Evolutionary conservation across 495 filamentous ascomycete species (phyloP).

Genomic region (Usnea hakonensis): DNA sequence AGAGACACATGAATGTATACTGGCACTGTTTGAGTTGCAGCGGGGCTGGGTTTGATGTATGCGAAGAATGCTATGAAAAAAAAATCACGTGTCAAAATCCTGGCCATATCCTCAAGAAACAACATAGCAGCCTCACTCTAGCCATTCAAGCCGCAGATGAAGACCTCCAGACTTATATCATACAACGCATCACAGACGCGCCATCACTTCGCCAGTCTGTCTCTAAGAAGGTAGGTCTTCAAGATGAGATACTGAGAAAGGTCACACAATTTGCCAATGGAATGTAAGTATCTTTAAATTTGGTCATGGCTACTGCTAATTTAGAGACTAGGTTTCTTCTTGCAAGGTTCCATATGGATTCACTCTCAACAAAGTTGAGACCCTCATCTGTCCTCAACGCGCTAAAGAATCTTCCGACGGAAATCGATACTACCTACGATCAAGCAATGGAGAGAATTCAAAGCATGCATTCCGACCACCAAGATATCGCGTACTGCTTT

Average conservation of each 20-base stretch:
- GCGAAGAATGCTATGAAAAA: conserved; percentile 14
- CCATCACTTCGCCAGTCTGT: conserved; percentile 16
- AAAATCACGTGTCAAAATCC: conserved; percentile 1
- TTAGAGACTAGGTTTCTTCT: conserved; percentile 44
- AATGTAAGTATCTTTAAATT: conserved; percentile 21
- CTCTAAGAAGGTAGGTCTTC: conserved; percentile 13
- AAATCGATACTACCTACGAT: conserved; percentile 35
- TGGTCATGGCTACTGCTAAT: background rate
- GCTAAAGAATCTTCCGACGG: conserved; percentile 31
- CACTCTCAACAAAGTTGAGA: conserved; percentile 32
- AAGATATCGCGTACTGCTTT: conserved; percentile 31
- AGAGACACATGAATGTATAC: conserved; percentile 2
- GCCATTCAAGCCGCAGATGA: conserved; percentile 21
- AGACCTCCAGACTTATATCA: conserved; percentile 30
- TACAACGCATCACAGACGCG: conserved; percentile 16
- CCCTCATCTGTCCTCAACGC: conserved; percentile 29
- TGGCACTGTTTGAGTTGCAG: conserved; percentile 20
- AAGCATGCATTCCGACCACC: conserved; percentile 26
- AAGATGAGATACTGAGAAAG: conserved; percentile 16
- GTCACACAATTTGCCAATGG: conserved; percentile 23
- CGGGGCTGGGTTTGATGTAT: conserved; percentile 10
- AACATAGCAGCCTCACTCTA: conserved; percentile 6
- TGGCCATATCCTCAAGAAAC: conserved; percentile 12
- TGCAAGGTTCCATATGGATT: conserved; percentile 42
- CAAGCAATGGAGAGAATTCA: conserved; percentile 40